Conservation (phyloP, 371 early-diverging fungal genomes). For the Mucor sp. region DNA sequence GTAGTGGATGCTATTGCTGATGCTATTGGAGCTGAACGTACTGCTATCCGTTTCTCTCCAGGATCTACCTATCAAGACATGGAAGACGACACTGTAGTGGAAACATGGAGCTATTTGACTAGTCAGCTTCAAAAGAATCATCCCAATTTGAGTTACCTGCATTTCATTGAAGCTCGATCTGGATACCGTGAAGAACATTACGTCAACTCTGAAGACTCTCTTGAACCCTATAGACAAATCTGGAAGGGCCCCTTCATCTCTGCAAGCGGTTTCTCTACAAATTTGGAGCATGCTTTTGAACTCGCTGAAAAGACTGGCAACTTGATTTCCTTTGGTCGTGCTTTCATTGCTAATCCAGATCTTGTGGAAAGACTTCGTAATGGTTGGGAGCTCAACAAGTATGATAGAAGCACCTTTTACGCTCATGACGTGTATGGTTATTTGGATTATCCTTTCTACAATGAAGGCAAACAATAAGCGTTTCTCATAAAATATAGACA, state of each 20-base stretch:
- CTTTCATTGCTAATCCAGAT: slow-evolving; percentile 31
- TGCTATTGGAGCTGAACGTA: slow-evolving; percentile 23
- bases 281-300: slow-evolving; percentile 13
- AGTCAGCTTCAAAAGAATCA: slow-evolving; percentile 20
- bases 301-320: slow-evolving; percentile 11
- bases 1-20: slow-evolving; percentile 53
- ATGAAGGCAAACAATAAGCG: not conserved
- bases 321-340: slow-evolving; percentile 21
- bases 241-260: slow-evolving; percentile 36
- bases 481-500: not conserved
- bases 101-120: slow-evolving; percentile 31
- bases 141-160: slow-evolving; percentile 32
- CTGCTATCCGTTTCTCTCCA: slow-evolving; percentile 27
- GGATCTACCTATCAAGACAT: slow-evolving; percentile 23
- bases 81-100: slow-evolving; percentile 29
- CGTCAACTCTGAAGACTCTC: slow-evolving; percentile 9
- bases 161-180: slow-evolving; percentile 32
- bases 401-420: slow-evolving; percentile 26
- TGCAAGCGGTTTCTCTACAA: slow-evolving; percentile 30
- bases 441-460: slow-evolving; percentile 20
- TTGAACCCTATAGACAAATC: slow-evolving; percentile 33
- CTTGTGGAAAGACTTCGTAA: slow-evolving; percentile 18
- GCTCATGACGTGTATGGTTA: slow-evolving; percentile 16
- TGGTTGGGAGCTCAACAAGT: slow-evolving; percentile 11
- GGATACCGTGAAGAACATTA: not conserved